Conservation (phyloP, 139 green algal species). For the Chlorella sp. region DNA sequence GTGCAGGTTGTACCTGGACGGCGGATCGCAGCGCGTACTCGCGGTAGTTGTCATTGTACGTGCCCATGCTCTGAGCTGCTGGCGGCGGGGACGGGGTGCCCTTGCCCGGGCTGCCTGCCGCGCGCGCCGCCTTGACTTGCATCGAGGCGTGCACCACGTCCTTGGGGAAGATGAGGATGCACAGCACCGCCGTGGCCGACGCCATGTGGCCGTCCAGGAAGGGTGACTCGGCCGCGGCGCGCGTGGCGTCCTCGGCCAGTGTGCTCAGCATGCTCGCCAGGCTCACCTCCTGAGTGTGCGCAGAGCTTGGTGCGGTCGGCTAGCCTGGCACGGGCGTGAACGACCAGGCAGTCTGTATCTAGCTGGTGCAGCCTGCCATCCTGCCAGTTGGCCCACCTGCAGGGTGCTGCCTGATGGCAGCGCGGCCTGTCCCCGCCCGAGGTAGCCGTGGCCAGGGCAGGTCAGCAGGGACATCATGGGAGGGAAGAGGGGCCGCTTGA, state of each 20-base stretch:
- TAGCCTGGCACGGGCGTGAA: too few relatives aligned
- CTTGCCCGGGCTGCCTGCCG: not conserved
- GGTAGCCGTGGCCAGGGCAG: conserved; percentile 37
- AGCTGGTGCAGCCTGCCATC: too few relatives aligned
- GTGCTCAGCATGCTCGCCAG: conserved; percentile 42
- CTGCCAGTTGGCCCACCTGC: too few relatives aligned
- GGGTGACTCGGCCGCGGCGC: conserved; percentile 63
- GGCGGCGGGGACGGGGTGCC: not conserved
- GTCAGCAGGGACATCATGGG: conserved; percentile 58
- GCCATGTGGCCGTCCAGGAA: conserved; percentile 63
- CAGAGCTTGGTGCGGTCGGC: too few relatives aligned
- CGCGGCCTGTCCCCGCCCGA: conserved; percentile 57
- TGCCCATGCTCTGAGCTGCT: not conserved
- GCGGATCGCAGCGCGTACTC: conserved; percentile 35
- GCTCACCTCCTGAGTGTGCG: not conserved
- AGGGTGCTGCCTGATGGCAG: conserved; percentile 35
- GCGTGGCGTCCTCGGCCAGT: conserved; percentile 45
- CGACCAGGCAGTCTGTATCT: too few relatives aligned
- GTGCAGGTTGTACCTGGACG: too few relatives aligned
- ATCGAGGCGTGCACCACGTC: conserved; percentile 15
- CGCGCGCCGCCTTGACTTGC: not conserved
- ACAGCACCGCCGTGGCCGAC: conserved; percentile 53
- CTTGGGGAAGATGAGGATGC: conserved; percentile 58
- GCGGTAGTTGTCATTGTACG: conserved; percentile 17
- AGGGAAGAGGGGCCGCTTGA: conserved; percentile 61